A percentile compares a stretch with the other conserved stretches of the same genome.
phyloP scores from a whole-genome alignment of 108 stramenopile species.

The Craspedostauros australis region DNA sequence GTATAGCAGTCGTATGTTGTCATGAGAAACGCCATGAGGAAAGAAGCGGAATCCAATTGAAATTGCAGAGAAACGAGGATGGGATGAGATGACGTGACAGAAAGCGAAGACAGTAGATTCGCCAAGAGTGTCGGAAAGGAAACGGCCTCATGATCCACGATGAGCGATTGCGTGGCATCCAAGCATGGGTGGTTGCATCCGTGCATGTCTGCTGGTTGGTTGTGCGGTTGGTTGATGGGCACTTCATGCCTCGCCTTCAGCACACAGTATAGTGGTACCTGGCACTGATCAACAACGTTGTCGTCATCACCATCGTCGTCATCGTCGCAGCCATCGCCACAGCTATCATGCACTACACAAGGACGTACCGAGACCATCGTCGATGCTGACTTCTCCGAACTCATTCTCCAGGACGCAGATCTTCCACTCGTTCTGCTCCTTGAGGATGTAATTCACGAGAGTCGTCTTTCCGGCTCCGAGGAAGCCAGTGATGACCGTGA shows the following conservation, averaged over 20 bases:
- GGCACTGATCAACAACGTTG: neutral
- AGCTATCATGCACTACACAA: neutral
- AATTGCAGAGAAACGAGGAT: neutral
- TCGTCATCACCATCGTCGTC: neutral
- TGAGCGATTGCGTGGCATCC: too few relatives aligned
- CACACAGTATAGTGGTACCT: too few relatives aligned
- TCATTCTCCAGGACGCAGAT: constrained; percentile 99
- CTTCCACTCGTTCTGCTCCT: constrained; percentile 93
- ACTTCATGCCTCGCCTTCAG: too few relatives aligned
- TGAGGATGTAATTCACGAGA: constrained; percentile 96
- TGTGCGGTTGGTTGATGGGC: too few relatives aligned
- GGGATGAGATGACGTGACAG: neutral
- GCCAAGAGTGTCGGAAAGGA: neutral
- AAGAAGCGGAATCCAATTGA: too few relatives aligned
- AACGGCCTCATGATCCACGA: too few relatives aligned
- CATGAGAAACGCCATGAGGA: too few relatives aligned
- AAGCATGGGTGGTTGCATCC: too few relatives aligned
- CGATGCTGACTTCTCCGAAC: constrained; percentile 94
- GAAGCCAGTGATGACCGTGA: constrained; percentile 91
- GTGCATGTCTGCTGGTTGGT: too few relatives aligned
- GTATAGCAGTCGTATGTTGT: too few relatives aligned
- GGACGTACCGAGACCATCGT: constrained; percentile 85
- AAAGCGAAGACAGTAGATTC: neutral
- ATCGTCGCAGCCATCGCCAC: neutral
- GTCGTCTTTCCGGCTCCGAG: constrained; percentile 98